phyloP scores from a whole-genome alignment of 1,139 yeast species.

The Pichia sp. region DNA sequence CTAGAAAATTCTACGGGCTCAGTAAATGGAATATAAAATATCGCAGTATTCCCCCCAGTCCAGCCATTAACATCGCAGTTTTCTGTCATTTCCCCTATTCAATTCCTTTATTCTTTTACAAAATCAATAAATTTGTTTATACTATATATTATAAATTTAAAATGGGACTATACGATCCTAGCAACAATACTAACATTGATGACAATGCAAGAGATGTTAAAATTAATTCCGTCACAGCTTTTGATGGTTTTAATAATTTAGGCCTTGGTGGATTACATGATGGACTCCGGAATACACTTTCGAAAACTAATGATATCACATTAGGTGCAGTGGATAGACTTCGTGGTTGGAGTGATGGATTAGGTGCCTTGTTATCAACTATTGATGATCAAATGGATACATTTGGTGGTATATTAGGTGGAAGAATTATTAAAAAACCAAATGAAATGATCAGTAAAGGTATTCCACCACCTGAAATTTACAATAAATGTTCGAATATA shows the following conservation, averaged over 20 bases:
- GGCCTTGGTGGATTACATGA: conserved; percentile 5
- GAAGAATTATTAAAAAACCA: conserved; percentile 13
- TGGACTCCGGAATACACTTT: conserved; percentile 16
- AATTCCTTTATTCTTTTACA: too few species aligned
- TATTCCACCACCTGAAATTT: conserved; percentile 56
- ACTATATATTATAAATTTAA: background rate
- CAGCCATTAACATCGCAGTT: too few species aligned
- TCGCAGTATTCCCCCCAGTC: too few species aligned
- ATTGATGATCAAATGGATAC: conserved; percentile 1
- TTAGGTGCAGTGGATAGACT: conserved; percentile 20
- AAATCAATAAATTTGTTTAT: too few species aligned
- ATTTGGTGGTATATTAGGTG: conserved; percentile 6
- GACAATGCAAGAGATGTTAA: background rate
- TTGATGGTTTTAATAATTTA: background rate
- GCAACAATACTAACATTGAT: background rate
- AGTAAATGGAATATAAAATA: too few species aligned
- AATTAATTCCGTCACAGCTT: conserved; percentile 8
- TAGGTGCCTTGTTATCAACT: conserved; percentile 5
- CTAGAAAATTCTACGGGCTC: too few species aligned
- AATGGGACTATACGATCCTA: conserved; percentile 11
- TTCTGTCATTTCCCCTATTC: too few species aligned
- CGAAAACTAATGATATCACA: conserved; percentile 22
- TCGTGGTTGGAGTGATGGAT: conserved; percentile 11
- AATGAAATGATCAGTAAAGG: conserved; percentile 51
- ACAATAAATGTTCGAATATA: conserved; percentile 54